Evolutionary conservation across 2,329 filamentous ascomycete species (phyloP).

Genomic region (Lachnellula arida): DNA sequence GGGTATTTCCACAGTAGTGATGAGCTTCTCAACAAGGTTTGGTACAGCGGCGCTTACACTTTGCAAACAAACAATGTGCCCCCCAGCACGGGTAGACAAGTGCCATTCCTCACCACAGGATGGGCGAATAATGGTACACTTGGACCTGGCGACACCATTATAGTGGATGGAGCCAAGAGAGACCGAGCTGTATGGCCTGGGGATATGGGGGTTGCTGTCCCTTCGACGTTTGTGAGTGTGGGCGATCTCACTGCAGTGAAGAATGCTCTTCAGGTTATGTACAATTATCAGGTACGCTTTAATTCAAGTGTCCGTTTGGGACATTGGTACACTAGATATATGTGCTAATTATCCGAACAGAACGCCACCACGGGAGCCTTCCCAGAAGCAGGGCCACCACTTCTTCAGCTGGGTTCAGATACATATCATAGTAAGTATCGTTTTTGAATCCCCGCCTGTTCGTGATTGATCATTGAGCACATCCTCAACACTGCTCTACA

Average conservation of each 20-base stretch:
- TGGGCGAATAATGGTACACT: constrained; percentile 37
- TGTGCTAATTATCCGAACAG: constrained; percentile 1
- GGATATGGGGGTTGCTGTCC: constrained; percentile 53
- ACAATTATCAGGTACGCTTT: constrained; percentile 43
- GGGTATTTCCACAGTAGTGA: constrained; percentile 49
- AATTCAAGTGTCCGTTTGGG: no score
- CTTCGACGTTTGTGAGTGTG: constrained; percentile 47
- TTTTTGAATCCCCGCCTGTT: background rate
- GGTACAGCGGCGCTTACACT: constrained; percentile 48
- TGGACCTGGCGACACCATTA: constrained; percentile 30
- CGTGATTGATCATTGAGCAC: no score
- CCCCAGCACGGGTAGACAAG: constrained; percentile 30
- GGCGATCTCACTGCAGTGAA: constrained; percentile 46
- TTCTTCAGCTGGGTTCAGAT: constrained; percentile 32
- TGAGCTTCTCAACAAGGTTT: constrained; percentile 48
- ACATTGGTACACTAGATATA: constrained; percentile 14
- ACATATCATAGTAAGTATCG: constrained; percentile 46
- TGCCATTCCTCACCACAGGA: constrained; percentile 26
- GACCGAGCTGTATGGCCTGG: constrained; percentile 58
- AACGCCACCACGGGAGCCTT: constrained; percentile 21
- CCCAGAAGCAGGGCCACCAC: constrained; percentile 25
- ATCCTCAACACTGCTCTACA: no score
- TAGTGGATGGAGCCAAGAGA: constrained; percentile 52
- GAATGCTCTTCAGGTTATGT: constrained; percentile 35
- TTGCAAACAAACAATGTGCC: constrained; percentile 31